Evolutionary conservation across 139 green algal genomes (phyloP).

Genomic region (Chlorella vulgaris): DNA sequence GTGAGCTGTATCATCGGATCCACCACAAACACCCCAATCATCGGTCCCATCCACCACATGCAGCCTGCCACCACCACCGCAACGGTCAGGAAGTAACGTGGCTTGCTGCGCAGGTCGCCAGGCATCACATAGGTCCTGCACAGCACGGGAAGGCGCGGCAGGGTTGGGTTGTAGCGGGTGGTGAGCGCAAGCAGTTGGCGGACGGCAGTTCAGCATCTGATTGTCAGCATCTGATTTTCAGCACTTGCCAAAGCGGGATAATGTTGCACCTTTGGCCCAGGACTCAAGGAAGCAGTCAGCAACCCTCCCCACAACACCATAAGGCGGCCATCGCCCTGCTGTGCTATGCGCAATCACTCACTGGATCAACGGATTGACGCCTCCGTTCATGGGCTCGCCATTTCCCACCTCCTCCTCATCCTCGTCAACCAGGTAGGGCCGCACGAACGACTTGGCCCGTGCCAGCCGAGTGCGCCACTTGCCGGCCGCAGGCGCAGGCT

Average conservation of each 20-base stretch:
- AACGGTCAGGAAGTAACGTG: slow-evolving; percentile 24
- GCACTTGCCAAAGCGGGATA: no score
- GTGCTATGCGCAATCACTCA: background rate
- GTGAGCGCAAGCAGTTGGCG: no score
- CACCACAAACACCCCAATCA: slow-evolving; percentile 42
- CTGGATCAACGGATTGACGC: slow-evolving; percentile 8
- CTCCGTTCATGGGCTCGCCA: slow-evolving; percentile 5
- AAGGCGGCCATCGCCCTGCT: no score
- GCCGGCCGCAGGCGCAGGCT: no score
- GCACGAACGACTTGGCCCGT: background rate
- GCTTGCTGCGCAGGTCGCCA: background rate
- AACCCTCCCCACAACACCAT: no score
- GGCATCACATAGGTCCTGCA: slow-evolving; percentile 20
- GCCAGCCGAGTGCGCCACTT: background rate
- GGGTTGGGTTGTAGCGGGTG: no score
- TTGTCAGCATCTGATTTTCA: no score
- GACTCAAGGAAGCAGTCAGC: background rate
- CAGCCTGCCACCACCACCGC: background rate
- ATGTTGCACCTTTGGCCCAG: no score
- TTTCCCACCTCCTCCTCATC: background rate
- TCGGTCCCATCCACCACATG: slow-evolving; percentile 36
- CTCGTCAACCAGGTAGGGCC: background rate
- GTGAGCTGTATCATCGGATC: slow-evolving; percentile 37
- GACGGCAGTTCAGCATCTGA: no score
- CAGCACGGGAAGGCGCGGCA: no score